phyloP scores from a whole-genome alignment of 257 asterid species.

The Verbena officinalis region DNA sequence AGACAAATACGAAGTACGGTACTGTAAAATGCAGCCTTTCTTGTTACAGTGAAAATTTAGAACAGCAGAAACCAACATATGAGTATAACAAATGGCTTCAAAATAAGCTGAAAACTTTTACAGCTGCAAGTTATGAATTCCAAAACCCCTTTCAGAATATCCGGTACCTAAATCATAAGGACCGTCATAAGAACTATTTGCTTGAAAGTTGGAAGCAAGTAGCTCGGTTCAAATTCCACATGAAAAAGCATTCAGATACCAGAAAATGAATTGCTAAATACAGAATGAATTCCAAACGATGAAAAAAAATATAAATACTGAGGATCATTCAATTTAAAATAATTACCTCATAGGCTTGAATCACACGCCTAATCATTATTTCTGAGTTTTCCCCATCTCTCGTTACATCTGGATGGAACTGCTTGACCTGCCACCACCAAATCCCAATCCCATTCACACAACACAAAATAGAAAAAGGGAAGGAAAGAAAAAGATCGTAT shows the following conservation, averaged over 20 bases:
- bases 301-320: not conserved
- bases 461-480: not conserved
- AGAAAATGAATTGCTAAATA: not conserved
- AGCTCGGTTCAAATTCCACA: not conserved
- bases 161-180: not conserved
- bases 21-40: not conserved
- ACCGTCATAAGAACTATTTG: too few species aligned
- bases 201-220: too few species aligned
- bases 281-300: not conserved
- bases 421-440: conserved; percentile 64
- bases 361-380: conserved; percentile 73
- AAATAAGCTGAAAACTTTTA: not conserved
- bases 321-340: not conserved
- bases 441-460: not conserved
- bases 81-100: not conserved
- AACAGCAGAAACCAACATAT: not conserved
- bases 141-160: not conserved
- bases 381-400: conserved; percentile 57
- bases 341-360: conserved; percentile 83
- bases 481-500: not conserved
- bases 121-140: not conserved
- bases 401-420: conserved; percentile 83
- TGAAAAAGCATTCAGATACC: not conserved
- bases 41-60: not conserved
- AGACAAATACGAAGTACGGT: not conserved